phyloP scores from a whole-genome alignment of 1,284 basidiomycete genomes.

The Pseudozyma tsukubaensis region DNA sequence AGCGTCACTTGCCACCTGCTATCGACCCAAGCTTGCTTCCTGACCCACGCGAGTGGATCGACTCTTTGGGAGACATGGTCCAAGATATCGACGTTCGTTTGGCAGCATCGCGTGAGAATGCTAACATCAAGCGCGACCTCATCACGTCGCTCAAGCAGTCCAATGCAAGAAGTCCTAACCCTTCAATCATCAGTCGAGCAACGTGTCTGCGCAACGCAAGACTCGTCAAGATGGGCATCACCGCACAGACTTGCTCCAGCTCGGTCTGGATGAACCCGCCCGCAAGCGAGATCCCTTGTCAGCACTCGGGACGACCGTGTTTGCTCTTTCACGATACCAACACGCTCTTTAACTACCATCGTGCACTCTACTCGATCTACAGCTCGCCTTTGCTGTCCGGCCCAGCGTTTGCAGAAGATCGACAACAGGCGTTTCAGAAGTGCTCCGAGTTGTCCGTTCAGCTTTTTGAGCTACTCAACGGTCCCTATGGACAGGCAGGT shows the following conservation, averaged over 20 bases:
- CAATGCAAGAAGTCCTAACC: conserved; percentile 35
- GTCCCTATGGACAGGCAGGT: conserved; percentile 41
- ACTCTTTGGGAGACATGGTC: conserved; percentile 52
- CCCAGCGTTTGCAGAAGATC: conserved; percentile 33
- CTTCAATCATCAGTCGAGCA: conserved; percentile 41
- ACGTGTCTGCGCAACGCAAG: conserved; percentile 51
- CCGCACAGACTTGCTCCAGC: conserved; percentile 39
- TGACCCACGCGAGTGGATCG: conserved; percentile 52
- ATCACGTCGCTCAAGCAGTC: conserved; percentile 46
- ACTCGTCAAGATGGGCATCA: conserved; percentile 53
- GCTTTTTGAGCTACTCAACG: conserved; percentile 50
- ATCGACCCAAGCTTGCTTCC: conserved; percentile 46
- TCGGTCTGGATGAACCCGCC: conserved; percentile 48
- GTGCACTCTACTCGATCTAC: conserved; percentile 54
- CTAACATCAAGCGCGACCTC: conserved; percentile 53
- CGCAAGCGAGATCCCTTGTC: conserved; percentile 48
- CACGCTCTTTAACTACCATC: conserved; percentile 53
- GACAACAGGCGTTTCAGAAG: conserved; percentile 45
- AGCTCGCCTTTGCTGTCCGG: conserved; percentile 40
- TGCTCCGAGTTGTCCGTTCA: conserved; percentile 51
- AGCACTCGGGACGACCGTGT: conserved; percentile 49
- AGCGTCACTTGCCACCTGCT: conserved; percentile 51
- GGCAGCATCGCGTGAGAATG: conserved; percentile 52
- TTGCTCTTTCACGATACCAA: conserved; percentile 52
- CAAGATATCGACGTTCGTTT: conserved; percentile 51